Evolutionary conservation across 2,329 filamentous ascomycete species (phyloP).

Genomic region (Hypomyces rosellus): DNA sequence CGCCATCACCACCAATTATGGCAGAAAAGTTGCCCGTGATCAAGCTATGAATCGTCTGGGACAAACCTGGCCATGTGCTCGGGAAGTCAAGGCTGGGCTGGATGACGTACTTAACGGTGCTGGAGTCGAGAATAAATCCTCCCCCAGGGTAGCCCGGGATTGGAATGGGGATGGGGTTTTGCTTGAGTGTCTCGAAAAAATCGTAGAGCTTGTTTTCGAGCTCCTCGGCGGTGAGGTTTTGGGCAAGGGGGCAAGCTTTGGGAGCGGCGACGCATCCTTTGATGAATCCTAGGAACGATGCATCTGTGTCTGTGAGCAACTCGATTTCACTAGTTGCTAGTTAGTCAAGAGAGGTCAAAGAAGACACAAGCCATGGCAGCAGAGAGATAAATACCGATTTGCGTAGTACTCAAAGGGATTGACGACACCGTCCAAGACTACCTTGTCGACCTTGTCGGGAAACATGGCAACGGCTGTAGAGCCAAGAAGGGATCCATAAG

Average conservation of each 20-base stretch:
- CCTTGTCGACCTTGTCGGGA: slow-evolving; percentile 6
- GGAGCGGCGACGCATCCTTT: slow-evolving; percentile 19
- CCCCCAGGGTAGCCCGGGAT: slow-evolving; percentile 2
- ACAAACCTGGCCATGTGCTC: slow-evolving; percentile 13
- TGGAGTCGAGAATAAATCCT: slow-evolving; percentile 20
- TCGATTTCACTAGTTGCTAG: slow-evolving; percentile 15
- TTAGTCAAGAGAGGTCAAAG: background rate
- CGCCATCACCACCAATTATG: background rate
- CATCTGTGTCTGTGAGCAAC: slow-evolving; percentile 20
- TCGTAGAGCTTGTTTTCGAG: slow-evolving; percentile 29
- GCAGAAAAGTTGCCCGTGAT: slow-evolving; percentile 5
- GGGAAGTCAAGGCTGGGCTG: slow-evolving; percentile 17
- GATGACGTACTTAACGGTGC: slow-evolving; percentile 15
- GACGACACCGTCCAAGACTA: slow-evolving; percentile 10
- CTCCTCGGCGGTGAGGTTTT: slow-evolving; percentile 24
- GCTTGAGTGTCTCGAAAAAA: slow-evolving; percentile 22
- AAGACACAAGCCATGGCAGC: background rate
- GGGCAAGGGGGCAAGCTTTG: slow-evolving; percentile 21
- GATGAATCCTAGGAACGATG: slow-evolving; percentile 21
- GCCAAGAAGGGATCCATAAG: slow-evolving; percentile 8
- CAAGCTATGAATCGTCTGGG: slow-evolving; percentile 11
- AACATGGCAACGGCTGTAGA: slow-evolving; percentile 7
- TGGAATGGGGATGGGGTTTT: slow-evolving; percentile 19
- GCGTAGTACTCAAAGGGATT: slow-evolving; percentile 25
- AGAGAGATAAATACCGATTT: background rate